phyloP scores from a whole-genome alignment of 345 rosid genomes.

The Dipteronia sinensis region DNA sequence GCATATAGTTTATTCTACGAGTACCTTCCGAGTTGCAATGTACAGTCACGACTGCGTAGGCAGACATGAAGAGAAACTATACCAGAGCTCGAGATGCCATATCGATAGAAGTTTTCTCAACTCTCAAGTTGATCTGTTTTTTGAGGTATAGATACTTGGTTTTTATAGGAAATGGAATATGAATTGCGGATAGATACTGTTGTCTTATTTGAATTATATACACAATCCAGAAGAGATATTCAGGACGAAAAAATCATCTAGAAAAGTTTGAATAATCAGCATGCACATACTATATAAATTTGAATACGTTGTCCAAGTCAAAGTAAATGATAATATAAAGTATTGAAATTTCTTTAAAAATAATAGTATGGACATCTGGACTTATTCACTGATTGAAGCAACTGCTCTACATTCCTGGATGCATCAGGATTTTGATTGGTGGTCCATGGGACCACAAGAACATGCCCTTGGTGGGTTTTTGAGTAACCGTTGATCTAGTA shows the following conservation, averaged over 20 bases:
- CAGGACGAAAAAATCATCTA: neutral
- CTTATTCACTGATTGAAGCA: neutral
- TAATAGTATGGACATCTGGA: neutral
- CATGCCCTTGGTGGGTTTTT: neutral
- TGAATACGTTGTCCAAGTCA: neutral
- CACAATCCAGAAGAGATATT: neutral
- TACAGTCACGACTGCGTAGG: constrained; percentile 9
- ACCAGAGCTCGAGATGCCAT: constrained; percentile 20
- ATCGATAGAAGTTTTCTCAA: neutral
- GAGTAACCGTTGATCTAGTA: too few relatives aligned
- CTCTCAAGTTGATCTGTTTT: neutral
- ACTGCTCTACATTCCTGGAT: neutral
- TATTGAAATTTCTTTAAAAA: too few relatives aligned
- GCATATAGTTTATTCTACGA: neutral
- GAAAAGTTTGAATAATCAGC: neutral
- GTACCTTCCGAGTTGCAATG: constrained; percentile 35
- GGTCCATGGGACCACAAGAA: too few relatives aligned
- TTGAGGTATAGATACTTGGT: neutral
- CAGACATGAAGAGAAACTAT: constrained; percentile 8
- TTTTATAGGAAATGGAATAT: neutral
- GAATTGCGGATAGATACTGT: neutral
- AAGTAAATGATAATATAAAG: neutral
- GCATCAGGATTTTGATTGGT: neutral
- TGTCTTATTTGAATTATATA: neutral
- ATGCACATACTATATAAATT: neutral